Evolutionary conservation across 441 rosid genomes (phyloP), one percentile per base, ranked within the genome.

Genomic region (Gossypium davidsonii): DNA sequence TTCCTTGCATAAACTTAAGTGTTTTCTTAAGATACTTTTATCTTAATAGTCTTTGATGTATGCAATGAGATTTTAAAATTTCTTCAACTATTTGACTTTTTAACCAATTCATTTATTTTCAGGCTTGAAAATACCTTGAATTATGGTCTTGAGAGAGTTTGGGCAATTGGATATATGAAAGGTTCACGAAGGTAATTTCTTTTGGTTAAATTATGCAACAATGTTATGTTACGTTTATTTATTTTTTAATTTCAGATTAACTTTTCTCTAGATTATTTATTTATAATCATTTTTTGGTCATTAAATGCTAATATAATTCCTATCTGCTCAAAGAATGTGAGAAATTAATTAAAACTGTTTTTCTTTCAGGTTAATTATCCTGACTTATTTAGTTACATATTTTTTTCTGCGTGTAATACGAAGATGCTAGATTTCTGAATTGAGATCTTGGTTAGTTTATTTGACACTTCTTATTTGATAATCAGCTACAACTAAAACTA

Each of bases 51-150:
- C 60, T 60, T 67, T 49, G 20, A 15, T 34, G n/a, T 49, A 21
- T 21, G 39, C 25, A 57, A 14, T 39, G 25, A 56, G 23, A 49
- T 67, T 3, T n/a, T 71, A 23, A 31, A 62, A 7, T 28, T 58
- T 23, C 68, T 53, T 59, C 51, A 34, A 53, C 39, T 31, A 53
- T 26, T 21, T 18, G 65, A 28, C 17, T 67, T 79, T 20, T 62
- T 6, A 51, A 67, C 17, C 14, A 14, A 69, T 14, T 79, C 52
- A 6, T 63, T 67, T 15, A 14, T 28, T 70, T 72, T 20, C 91
- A 94, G 98, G 92, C 97, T 94, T 71, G 97, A 92, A 92, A 94
- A 94, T 82, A 94, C 98, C 56, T 82, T 94, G 82, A 92, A 94
- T 83, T 94, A 92, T 77, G 94, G 93, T 51, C 97, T 90, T 78